Evolutionary conservation across 2,329 filamentous ascomycete genomes (phyloP).

Genomic region (Ambrosiella cleistominuta): DNA sequence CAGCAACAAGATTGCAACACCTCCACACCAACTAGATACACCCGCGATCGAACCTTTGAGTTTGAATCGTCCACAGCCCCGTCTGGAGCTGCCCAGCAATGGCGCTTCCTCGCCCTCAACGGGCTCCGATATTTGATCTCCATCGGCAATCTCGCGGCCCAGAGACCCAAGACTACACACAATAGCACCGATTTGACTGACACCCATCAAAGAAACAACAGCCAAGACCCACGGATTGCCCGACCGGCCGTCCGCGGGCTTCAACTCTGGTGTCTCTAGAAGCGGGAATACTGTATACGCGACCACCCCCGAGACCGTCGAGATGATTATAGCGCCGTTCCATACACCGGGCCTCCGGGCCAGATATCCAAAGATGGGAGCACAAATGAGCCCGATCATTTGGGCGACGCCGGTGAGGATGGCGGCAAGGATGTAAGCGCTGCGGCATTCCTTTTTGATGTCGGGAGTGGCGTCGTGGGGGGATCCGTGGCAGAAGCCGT

Average conservation of each 20-base stretch:
- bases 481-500: constrained; percentile 57
- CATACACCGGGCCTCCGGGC: constrained; percentile 49
- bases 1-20: constrained; percentile 72
- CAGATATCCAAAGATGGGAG: constrained; percentile 73
- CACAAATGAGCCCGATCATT: constrained; percentile 65
- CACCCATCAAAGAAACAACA: constrained; percentile 62
- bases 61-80: constrained; percentile 29
- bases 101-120: not conserved
- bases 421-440: constrained; percentile 75
- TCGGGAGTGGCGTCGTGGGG: constrained; percentile 49
- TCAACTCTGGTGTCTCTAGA: constrained; percentile 60
- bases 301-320: constrained; percentile 54
- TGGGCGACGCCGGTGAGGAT: constrained; percentile 82
- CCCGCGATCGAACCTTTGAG: constrained; percentile 91
- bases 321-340: constrained; percentile 57
- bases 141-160: constrained; percentile 53
- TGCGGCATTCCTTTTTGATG: constrained; percentile 67
- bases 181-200: constrained; percentile 91
- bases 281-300: constrained; percentile 64
- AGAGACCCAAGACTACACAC: constrained; percentile 87
- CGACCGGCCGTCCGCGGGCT: constrained; percentile 43
- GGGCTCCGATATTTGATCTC: constrained; percentile 15
- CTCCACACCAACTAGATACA: constrained; percentile 81
- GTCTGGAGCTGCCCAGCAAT: constrained; percentile 15
- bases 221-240: constrained; percentile 54